phyloP scores from a whole-genome alignment of 345 rosid genomes.

The Corchorus capsularis region DNA sequence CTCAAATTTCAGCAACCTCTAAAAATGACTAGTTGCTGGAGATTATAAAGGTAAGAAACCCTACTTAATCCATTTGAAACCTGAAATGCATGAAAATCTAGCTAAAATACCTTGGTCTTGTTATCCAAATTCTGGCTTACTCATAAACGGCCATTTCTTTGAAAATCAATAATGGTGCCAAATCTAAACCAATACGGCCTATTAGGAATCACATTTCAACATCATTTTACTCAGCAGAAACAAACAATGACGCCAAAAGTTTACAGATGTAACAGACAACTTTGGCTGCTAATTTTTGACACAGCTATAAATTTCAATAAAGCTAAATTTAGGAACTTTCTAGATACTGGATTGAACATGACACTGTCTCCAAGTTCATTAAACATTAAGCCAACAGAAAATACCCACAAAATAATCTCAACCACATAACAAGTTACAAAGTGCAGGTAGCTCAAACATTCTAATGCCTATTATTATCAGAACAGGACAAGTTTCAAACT shows the following conservation, averaged over 20 bases:
- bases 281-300: constrained; percentile 11
- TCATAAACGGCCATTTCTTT: background rate
- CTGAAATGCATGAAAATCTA: background rate
- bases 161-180: background rate
- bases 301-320: constrained; percentile 4
- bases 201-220: background rate
- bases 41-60: background rate
- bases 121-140: background rate
- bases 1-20: background rate
- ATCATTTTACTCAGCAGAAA: background rate
- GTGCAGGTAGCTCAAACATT: constrained; percentile 9
- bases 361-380: background rate
- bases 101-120: background rate
- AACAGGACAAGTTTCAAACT: background rate
- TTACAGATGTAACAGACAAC: background rate
- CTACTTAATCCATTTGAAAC: background rate
- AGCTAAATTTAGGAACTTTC: background rate
- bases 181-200: background rate
- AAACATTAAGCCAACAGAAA: background rate
- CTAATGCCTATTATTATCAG: constrained; percentile 1
- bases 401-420: background rate
- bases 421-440: background rate
- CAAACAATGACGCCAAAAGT: background rate
- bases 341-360: background rate
- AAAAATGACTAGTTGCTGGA: background rate